A percentile compares a stretch with the other conserved stretches of the same genome.
Evolutionary conservation across 371 early-diverging fungal genomes (phyloP).

Genomic region (Nosema granulosis): DNA sequence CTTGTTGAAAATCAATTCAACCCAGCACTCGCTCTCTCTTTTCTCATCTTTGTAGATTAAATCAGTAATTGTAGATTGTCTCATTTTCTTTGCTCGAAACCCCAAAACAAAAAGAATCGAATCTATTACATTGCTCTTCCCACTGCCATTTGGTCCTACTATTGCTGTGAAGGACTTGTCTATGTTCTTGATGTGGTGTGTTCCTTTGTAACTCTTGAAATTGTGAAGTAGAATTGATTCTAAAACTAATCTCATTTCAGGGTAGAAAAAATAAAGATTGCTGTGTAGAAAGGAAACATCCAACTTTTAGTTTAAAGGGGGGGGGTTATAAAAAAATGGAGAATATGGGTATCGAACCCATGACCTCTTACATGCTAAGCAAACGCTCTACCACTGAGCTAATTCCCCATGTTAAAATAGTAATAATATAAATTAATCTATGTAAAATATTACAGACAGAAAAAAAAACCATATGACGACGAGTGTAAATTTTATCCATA

Average conservation of each 20-base stretch:
- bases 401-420: too few relatives aligned
- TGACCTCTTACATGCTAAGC: constrained; percentile 68
- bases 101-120: constrained; percentile 97
- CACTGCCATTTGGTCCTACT: constrained; percentile 98
- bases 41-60: constrained; percentile 87
- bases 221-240: constrained; percentile 56
- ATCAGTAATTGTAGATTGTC: constrained; percentile 87
- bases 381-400: constrained; percentile 69
- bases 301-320: too few relatives aligned
- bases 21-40: constrained; percentile 74
- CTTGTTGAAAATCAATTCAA: constrained; percentile 87
- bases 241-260: constrained; percentile 28
- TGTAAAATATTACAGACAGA: too few relatives aligned
- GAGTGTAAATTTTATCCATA: too few relatives aligned
- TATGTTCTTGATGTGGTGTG: constrained; percentile 60
- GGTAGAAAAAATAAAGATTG: too few relatives aligned
- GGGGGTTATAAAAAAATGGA: too few relatives aligned
- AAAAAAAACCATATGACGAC: too few relatives aligned
- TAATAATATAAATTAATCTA: too few relatives aligned
- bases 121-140: constrained; percentile 98
- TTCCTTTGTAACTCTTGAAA: constrained; percentile 68
- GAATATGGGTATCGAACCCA: constrained; percentile 68
- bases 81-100: constrained; percentile 92
- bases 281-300: too few relatives aligned
- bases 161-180: constrained; percentile 69